Evolutionary conservation across 768 basidiomycete species (phyloP).

Genomic region (Termitomyces sp.): DNA sequence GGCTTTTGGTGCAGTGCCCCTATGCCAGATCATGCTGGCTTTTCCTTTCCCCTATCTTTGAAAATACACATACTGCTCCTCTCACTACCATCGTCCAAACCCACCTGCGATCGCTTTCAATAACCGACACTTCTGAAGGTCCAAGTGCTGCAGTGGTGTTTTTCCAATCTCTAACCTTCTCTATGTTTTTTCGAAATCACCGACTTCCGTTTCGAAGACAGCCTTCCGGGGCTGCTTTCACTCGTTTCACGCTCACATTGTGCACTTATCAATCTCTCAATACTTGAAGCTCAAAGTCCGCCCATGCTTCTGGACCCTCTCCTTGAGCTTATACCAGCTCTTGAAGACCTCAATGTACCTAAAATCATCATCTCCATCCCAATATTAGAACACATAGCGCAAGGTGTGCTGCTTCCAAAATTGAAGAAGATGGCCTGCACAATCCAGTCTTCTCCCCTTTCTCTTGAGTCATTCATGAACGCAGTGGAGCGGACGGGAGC

Average conservation of each 20-base stretch:
- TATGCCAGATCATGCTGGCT: not conserved
- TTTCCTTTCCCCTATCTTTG: not conserved
- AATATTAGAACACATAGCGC: conserved; percentile 1
- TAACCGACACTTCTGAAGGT: not conserved
- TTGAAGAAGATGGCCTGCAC: not conserved
- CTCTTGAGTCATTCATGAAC: conserved; percentile 2
- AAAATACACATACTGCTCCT: not conserved
- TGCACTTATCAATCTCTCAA: not conserved
- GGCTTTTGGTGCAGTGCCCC: not conserved
- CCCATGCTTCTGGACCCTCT: not conserved
- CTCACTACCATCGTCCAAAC: not conserved
- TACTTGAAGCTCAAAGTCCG: not conserved
- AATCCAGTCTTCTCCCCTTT: not conserved
- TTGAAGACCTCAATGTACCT: not conserved
- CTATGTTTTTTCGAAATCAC: not conserved
- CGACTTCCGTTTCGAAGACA: not conserved
- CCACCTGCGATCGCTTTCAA: not conserved
- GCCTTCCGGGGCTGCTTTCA: not conserved
- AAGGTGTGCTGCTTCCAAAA: not conserved
- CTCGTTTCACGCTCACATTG: conserved; percentile 2
- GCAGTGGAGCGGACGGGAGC: not conserved
- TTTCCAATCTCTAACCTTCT: not conserved
- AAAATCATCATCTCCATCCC: not conserved
- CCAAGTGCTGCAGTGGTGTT: not conserved
- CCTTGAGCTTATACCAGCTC: not conserved